Base-by-base conservation (phyloP, 2,329 filamentous ascomycete genomes). In the Neonectria faginata region DNA sequence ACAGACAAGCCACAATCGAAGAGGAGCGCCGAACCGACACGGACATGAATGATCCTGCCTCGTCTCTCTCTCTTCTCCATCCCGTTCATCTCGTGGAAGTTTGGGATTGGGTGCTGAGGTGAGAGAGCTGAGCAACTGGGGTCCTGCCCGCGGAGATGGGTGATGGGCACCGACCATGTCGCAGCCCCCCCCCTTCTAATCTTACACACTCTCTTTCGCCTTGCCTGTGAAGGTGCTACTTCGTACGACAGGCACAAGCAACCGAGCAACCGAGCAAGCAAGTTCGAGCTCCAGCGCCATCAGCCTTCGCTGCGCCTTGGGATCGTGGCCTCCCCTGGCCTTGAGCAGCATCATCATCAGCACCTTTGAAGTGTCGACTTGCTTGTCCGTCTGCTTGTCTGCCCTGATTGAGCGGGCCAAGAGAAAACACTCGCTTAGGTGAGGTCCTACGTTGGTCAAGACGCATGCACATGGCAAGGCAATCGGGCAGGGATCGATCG, bases 1-100 rank as follows among this genome's bases (percentile, higher is more conserved):
- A 25, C 47, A 60, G 68, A 60, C 64, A 20, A 73, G 70, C 70
- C 71, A 72, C 71, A 55, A 36, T 50, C 52, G 47, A 60, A 60
- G 57, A 55, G 65, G 45, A 70, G 51, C 52, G 27, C 57, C 53
- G 36, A 39, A 64, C 58, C 63, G 60, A 63, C 56, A 51, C 57
- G n/a, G n/a, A 41, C 27, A 60, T 60, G 18, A 56, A 60, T 60
- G 18, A 56, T 55, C 53, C 42, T 45, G 29, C 41, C 39, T 39
- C 31, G 54, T 41, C 31, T 41, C 22, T 41, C 31, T 41, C 22
- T 31, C 29, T 20, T 27, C 6, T 42, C 16, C 42, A 42, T 57
- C 33, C 25, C 54, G 33, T 22, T 62, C 54, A 42, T 50, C 36
- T 47, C 52, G 36, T 44, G 56, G 39, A 12, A 53, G 48, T 51